Evolutionary conservation across 1,284 basidiomycete genomes (phyloP).

Genomic region (Mrakiaceae sp.): DNA sequence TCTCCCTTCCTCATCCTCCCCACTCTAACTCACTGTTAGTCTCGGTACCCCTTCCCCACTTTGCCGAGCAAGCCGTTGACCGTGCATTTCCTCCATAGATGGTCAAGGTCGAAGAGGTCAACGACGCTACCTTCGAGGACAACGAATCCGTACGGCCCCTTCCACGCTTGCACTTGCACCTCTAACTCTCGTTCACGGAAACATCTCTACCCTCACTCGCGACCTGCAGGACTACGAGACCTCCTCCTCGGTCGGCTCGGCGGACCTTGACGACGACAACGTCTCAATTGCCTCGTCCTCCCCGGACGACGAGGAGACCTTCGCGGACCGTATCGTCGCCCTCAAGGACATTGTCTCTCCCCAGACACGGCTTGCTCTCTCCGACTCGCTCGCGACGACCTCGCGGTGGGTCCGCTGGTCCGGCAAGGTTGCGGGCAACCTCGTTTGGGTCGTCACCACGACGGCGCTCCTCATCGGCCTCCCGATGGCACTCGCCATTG

Average conservation of each 20-base stretch:
- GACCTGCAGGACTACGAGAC: slow-evolving; percentile 23
- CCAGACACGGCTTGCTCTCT: slow-evolving; percentile 64
- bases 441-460: slow-evolving; percentile 91
- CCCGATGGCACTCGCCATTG: slow-evolving; percentile 81
- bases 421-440: slow-evolving; percentile 56
- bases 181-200: slow-evolving; percentile 16
- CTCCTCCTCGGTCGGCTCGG: slow-evolving; percentile 26
- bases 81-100: neutral
- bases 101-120: slow-evolving; percentile 36
- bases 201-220: neutral
- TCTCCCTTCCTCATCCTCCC: neutral
- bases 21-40: neutral
- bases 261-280: slow-evolving; percentile 25
- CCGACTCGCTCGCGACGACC: slow-evolving; percentile 49
- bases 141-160: slow-evolving; percentile 25
- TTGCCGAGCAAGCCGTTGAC: neutral
- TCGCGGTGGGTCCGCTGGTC: slow-evolving; percentile 49
- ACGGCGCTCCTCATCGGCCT: slow-evolving; percentile 85
- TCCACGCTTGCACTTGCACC: neutral
- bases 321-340: slow-evolving; percentile 77
- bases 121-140: slow-evolving; percentile 24
- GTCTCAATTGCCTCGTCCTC: slow-evolving; percentile 25
- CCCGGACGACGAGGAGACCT: slow-evolving; percentile 47
- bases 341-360: slow-evolving; percentile 94
- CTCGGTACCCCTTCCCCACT: neutral